Evolutionary conservation across 176 grass and related monocot genomes (phyloP), one percentile per base, ranked within the genome.

Genomic region (Eragrostis nindensis): DNA sequence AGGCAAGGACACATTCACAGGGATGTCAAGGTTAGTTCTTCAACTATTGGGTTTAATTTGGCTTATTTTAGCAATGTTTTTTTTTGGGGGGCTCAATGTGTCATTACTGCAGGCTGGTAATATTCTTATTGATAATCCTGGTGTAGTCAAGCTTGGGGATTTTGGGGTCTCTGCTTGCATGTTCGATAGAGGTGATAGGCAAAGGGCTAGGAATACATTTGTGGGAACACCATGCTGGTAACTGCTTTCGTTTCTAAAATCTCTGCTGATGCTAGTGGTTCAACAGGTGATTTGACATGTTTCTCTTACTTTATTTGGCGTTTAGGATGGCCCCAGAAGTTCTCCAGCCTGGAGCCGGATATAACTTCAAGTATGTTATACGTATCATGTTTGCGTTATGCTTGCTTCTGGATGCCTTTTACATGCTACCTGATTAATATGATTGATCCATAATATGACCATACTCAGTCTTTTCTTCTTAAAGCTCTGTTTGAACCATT

Each of bases 221-320:
- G 96, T 99, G 8, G 96, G 96, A 86, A 99, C 96, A 84, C 96
- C 96, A 80, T 99, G 96, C 84, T 99, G 96, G 96, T 99, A 86
- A 75, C 55, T 19, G 6, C 47, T 50, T 62, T n/a, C 53, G 60
- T 75, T 79, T 48, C 27, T 49, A 24, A 73, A 42, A 5, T 27
- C 5, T 68, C 5, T 73, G 27, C 5, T 73, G 27, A 14, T 62
- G 13, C 24, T n/a, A 16, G 3, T 79, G 61, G 2, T 59, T 32
- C 42, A 75, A 6, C 26, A 45, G 15, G 14, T 42, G 70, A 70
- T 52, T 84, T 84, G 11, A 63, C 42, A 39, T 80, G 44, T 86
- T 82, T 68, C 75, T 46, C 19, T 44, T 10, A 6, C 57, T 60
- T 25, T 55, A 21, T 89, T 86, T 89, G 83, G 17, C 70, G 73